phyloP scores from a whole-genome alignment of 176 grass and related monocot species.

The Ensete glaucum region DNA sequence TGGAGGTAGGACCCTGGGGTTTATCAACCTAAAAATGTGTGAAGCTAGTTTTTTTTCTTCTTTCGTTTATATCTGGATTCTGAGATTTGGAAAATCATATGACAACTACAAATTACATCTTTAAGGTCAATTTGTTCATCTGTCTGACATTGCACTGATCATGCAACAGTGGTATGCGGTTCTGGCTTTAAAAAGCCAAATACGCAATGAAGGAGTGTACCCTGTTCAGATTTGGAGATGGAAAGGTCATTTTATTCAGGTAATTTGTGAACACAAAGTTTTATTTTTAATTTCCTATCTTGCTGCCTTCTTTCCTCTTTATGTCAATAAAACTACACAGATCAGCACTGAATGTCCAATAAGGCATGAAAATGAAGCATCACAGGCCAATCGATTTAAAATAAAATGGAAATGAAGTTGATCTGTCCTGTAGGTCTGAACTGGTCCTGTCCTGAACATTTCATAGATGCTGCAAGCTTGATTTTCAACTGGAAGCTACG shows the following conservation, averaged over 20 bases:
- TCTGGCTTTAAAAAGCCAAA: slow-evolving; percentile 67
- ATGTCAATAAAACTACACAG: background rate
- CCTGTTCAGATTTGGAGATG: slow-evolving; percentile 75
- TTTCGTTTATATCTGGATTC: slow-evolving; percentile 6
- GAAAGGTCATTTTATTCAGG: slow-evolving; percentile 85
- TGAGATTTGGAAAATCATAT: background rate
- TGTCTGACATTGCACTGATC: background rate
- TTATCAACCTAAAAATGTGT: background rate
- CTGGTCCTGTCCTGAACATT: too few relatives aligned
- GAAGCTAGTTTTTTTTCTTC: background rate
- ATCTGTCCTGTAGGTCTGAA: background rate
- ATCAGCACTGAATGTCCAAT: background rate
- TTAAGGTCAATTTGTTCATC: background rate
- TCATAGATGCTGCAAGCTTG: too few relatives aligned
- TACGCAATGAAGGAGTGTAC: slow-evolving; percentile 41
- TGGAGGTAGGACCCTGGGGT: slow-evolving; percentile 49
- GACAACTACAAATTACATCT: background rate
- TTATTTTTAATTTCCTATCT: slow-evolving; percentile 6
- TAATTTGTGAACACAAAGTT: slow-evolving; percentile 21
- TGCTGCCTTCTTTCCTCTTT: background rate
- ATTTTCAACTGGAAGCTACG: too few relatives aligned
- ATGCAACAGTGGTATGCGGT: slow-evolving; percentile 64
- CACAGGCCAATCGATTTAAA: background rate
- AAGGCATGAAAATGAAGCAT: background rate
- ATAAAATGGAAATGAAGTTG: background rate